Conservation (phyloP, 306 rosid genomes). For the Cotoneaster glaucophyllus region DNA sequence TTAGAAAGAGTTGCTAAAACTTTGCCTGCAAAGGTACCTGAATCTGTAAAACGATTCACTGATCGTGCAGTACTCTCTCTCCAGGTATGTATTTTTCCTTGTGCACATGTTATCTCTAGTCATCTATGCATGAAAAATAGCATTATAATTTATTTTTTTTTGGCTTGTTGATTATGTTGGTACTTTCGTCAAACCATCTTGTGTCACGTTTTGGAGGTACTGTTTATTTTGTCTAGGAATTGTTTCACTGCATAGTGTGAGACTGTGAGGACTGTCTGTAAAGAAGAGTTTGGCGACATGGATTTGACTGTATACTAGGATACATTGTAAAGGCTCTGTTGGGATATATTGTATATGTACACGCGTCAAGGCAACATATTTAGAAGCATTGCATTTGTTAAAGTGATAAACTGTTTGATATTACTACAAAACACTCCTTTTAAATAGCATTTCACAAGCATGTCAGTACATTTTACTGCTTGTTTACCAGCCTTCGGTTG, state of each 20-base stretch:
- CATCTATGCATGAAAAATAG: conserved; percentile 4
- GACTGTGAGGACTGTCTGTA: neutral
- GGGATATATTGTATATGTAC: neutral
- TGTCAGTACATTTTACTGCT: neutral
- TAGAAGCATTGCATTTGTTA: neutral
- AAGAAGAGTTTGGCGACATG: neutral
- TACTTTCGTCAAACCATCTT: neutral
- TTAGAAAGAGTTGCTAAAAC: conserved; percentile 83
- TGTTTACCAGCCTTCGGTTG: neutral
- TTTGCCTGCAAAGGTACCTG: conserved; percentile 60
- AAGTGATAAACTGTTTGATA: neutral
- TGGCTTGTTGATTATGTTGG: conserved; percentile 8
- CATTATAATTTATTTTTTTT: neutral
- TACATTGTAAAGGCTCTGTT: neutral
- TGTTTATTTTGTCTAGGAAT: neutral
- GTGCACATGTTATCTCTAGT: neutral
- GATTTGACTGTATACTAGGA: neutral
- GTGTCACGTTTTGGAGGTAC: too few species aligned
- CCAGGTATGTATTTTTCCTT: conserved; percentile 50
- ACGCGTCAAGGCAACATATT: neutral
- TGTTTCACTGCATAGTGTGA: neutral
- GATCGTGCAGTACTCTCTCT: conserved; percentile 76
- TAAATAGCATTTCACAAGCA: neutral
- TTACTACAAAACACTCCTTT: neutral
- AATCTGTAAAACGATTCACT: conserved; percentile 71